Conservation (phyloP, 441 rosid genomes). For the Melastoma candidum region DNA sequence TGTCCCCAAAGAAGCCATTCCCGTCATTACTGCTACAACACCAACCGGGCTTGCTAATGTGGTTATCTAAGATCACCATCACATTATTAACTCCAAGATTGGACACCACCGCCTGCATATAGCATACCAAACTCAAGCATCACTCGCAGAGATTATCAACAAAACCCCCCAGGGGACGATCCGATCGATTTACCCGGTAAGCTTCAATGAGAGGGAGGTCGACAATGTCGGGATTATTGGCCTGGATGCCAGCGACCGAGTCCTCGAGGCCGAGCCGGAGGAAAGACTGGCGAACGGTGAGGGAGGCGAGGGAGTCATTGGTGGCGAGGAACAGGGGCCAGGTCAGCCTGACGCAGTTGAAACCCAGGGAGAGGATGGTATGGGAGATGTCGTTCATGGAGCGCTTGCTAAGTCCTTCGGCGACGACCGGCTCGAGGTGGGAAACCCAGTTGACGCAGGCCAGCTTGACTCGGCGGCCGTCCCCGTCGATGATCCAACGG, state of each 20-base stretch:
- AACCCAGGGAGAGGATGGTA: conserved; percentile 41
- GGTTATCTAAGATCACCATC: conserved; percentile 83
- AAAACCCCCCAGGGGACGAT: neutral
- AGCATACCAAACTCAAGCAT: neutral
- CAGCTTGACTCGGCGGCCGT: conserved; percentile 55
- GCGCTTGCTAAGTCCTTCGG: conserved; percentile 79
- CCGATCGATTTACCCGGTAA: conserved; percentile 38
- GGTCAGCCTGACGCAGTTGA: conserved; percentile 76
- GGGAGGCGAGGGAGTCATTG: conserved; percentile 42
- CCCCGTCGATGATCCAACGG: conserved; percentile 68
- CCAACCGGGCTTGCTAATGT: conserved; percentile 79
- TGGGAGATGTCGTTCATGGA: conserved; percentile 38
- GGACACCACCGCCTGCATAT: conserved; percentile 47
- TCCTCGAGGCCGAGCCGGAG: conserved; percentile 39
- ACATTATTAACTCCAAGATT: conserved; percentile 41
- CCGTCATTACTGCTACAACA: conserved; percentile 66
- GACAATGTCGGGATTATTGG: conserved; percentile 54
- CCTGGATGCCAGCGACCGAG: conserved; percentile 44
- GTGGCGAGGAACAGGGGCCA: conserved; percentile 73
- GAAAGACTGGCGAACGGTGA: conserved; percentile 61
- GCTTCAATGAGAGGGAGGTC: conserved; percentile 65
- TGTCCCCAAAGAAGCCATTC: conserved; percentile 88
- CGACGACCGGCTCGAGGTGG: conserved; percentile 58
- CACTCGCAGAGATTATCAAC: neutral
- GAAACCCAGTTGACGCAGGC: conserved; percentile 74